phyloP scores from a whole-genome alignment of 2,329 filamentous ascomycete genomes.

The Lachnellula occidentalis region DNA sequence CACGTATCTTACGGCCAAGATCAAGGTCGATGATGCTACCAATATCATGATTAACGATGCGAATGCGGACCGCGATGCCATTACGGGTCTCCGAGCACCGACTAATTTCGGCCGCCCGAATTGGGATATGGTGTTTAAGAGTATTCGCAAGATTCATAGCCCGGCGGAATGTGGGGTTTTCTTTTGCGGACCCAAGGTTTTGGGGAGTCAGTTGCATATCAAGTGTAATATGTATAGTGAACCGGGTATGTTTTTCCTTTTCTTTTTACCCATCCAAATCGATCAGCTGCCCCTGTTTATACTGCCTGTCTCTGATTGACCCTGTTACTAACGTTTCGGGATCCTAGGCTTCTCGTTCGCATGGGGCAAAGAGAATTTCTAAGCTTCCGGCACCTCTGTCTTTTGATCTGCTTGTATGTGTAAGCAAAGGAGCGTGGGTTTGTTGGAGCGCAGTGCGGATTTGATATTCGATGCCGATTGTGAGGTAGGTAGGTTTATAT shows the following conservation, averaged over 20 bases:
- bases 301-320: too few species aligned
- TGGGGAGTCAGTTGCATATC: constrained; percentile 71
- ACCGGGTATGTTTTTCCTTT: constrained; percentile 55
- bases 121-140: constrained; percentile 86
- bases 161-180: constrained; percentile 73
- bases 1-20: constrained; percentile 81
- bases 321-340: too few species aligned
- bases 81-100: constrained; percentile 74
- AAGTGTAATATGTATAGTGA: constrained; percentile 88
- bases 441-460: neutral
- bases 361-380: constrained; percentile 49
- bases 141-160: constrained; percentile 71
- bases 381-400: constrained; percentile 12
- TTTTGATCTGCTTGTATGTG: neutral
- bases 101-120: constrained; percentile 84
- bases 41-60: constrained; percentile 93
- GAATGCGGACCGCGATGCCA: constrained; percentile 77
- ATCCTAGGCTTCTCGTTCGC: constrained; percentile 27
- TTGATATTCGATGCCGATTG: neutral
- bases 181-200: constrained; percentile 78
- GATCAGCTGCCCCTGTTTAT: constrained; percentile 1
- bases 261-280: neutral
- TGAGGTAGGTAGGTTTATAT: too few species aligned
- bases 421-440: neutral
- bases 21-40: constrained; percentile 78